A percentile compares a stretch with the other conserved stretches of the same genome.
Evolutionary conservation across 163 green algal species (phyloP).

Genomic region (Scenedesmus sp.): DNA sequence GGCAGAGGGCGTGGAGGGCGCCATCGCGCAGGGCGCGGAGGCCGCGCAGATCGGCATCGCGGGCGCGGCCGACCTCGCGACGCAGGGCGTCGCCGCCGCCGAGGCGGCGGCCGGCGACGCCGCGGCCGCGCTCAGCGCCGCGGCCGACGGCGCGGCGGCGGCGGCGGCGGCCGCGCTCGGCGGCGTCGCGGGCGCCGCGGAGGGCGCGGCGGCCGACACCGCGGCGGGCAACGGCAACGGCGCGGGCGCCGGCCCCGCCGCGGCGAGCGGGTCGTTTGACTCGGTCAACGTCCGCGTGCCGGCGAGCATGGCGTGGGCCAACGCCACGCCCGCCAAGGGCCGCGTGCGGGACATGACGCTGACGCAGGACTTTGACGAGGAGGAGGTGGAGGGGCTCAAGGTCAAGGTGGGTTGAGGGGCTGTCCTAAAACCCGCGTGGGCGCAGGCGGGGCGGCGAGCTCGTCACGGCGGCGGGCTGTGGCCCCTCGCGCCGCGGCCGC

Average conservation of each 20-base stretch:
- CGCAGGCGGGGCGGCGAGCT: too few species aligned
- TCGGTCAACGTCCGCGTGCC: slow-evolving; percentile 33
- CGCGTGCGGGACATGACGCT: not conserved
- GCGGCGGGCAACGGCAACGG: not conserved
- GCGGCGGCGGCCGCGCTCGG: not conserved
- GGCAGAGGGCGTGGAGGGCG: slow-evolving; percentile 7
- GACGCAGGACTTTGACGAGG: slow-evolving; percentile 44
- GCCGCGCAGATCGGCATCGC: slow-evolving; percentile 5
- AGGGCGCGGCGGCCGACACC: too few species aligned
- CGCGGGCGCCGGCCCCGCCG: not conserved
- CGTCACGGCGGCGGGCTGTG: too few species aligned
- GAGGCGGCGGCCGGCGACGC: slow-evolving; percentile 12
- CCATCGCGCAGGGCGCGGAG: not conserved
- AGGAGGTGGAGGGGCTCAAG: slow-evolving; percentile 38
- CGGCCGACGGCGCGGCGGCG: not conserved
- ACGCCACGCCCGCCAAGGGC: not conserved
- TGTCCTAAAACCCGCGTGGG: too few species aligned
- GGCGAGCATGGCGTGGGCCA: slow-evolving; percentile 27
- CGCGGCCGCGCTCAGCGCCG: slow-evolving; percentile 4
- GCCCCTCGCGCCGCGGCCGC: too few species aligned
- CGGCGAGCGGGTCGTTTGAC: slow-evolving; percentile 6
- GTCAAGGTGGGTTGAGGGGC: too few species aligned
- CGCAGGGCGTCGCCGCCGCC: slow-evolving; percentile 16
- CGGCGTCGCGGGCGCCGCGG: not conserved
- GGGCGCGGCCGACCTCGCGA: slow-evolving; percentile 17